Evolutionary conservation across 306 rosid genomes (phyloP), one percentile per base, ranked within the genome.

Genomic region (Quercus engelmannii): DNA sequence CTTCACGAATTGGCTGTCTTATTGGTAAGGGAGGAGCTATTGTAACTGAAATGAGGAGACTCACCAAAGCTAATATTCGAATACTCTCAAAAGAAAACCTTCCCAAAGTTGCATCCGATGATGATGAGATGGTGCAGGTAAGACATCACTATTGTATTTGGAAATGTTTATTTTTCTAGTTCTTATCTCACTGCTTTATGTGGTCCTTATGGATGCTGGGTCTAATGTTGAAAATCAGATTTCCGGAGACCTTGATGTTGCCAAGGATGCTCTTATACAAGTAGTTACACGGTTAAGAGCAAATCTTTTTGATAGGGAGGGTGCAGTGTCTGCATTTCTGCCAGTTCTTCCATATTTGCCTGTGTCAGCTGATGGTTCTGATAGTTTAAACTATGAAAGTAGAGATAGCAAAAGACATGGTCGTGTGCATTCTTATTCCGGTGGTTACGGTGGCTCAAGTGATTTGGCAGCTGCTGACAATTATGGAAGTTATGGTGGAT

Each of bases 81-180:
- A 89, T 96, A 74, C 88, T 96, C 43, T 85, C 98, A 0, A 93
- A 96, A 85, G 99, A 93, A 58, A 86, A 82, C 76, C 96, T 96
- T 86, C 98, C 99, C 35, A 96, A 91, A 89, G 82, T 96, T 88
- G 99, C 99, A 31, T 80, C 94, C 46, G 98, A 89, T 51, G 99
- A 96, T 80, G 99, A 96, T 74, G 98, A 96, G 80, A 89, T 96
- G 99, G 99, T 96, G 85, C 98, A 91, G 98, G 99, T 96, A 76
- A 59, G 74, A 26, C 56, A 74, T 54, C 76, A n/a, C 52, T 70
- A 14, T 55, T 46, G 73, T 80, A 56, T 71, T 72, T 71, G 14
- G 35, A 14, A 49, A 49, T 71, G 57, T 63, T 7, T 46, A 23
- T 19, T 76, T 49, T 23, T 52, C 9, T 15, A 33, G 6, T 57